Conservation (phyloP, 495 filamentous ascomycete species). For the Talaromyces trachyspermus region DNA sequence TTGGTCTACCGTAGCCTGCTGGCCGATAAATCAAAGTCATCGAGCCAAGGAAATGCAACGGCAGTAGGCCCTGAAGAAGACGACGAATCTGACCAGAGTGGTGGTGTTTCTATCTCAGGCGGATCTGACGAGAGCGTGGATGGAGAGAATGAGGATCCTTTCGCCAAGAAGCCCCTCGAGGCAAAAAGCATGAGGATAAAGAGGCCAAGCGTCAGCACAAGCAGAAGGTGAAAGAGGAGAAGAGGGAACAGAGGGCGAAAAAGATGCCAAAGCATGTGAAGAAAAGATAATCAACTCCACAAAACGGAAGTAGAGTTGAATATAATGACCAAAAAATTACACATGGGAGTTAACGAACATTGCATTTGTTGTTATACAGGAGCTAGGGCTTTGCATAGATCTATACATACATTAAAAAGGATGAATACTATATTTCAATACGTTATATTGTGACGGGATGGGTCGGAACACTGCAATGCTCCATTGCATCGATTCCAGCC, state of each 20-base stretch:
- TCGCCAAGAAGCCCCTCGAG: slow-evolving; percentile 66
- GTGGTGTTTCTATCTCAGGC: slow-evolving; percentile 31
- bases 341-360: not conserved
- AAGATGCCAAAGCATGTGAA: slow-evolving; percentile 96
- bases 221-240: slow-evolving; percentile 84
- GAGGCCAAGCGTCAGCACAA: slow-evolving; percentile 86
- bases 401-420: no score
- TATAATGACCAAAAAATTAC: slow-evolving; percentile 1
- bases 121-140: slow-evolving; percentile 35
- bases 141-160: slow-evolving; percentile 40
- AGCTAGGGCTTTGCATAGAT: no score
- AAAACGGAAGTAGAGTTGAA: slow-evolving; percentile 11
- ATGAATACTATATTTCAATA: no score
- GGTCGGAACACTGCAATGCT: no score
- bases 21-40: slow-evolving; percentile 48
- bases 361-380: no score
- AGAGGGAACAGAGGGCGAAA: slow-evolving; percentile 79
- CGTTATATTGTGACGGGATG: no score
- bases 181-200: slow-evolving; percentile 88
- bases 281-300: slow-evolving; percentile 59
- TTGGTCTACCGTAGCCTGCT: slow-evolving; percentile 78
- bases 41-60: slow-evolving; percentile 10
- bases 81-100: slow-evolving; percentile 42
- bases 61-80: slow-evolving; percentile 27
- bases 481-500: no score